Evolutionary conservation across 208 protist genomes (phyloP).

Genomic region (Lotmaria passim): DNA sequence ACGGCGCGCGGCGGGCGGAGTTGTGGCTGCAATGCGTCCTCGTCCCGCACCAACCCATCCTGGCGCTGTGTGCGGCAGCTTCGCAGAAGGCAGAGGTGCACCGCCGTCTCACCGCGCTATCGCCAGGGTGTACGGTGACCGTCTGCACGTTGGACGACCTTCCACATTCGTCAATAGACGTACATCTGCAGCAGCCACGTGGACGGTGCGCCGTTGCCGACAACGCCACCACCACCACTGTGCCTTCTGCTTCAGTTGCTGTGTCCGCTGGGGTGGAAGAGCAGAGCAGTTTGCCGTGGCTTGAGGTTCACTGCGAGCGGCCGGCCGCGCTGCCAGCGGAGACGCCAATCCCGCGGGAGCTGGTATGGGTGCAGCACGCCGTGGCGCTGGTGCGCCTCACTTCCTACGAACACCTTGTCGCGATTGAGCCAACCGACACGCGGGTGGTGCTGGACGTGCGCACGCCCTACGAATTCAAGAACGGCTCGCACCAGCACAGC

Average conservation of each 20-base stretch:
- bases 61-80: conserved; percentile 46
- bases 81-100: conserved; percentile 33
- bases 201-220: no score
- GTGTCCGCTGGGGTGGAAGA: no score
- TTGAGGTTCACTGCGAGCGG: conserved; percentile 7
- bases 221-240: background rate
- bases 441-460: conserved; percentile 73
- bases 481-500: conserved; percentile 79
- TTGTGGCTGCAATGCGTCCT: conserved; percentile 84
- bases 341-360: conserved; percentile 5
- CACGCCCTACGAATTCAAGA: conserved; percentile 83
- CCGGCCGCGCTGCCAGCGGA: conserved; percentile 3
- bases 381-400: conserved; percentile 14
- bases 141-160: conserved; percentile 50
- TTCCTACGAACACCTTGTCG: conserved; percentile 17
- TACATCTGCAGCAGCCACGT: no score
- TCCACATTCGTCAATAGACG: conserved; percentile 3
- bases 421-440: conserved; percentile 19
- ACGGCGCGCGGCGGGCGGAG: conserved; percentile 77
- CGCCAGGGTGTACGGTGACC: conserved; percentile 33
- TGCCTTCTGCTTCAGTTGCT: no score
- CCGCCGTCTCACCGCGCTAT: conserved; percentile 43
- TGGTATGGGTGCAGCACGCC: conserved; percentile 19
- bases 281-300: conserved; percentile 1
- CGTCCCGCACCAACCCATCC: conserved; percentile 58